Conservation (phyloP, 2,329 filamentous ascomycete genomes). For the Aureobasidium sp. region DNA sequence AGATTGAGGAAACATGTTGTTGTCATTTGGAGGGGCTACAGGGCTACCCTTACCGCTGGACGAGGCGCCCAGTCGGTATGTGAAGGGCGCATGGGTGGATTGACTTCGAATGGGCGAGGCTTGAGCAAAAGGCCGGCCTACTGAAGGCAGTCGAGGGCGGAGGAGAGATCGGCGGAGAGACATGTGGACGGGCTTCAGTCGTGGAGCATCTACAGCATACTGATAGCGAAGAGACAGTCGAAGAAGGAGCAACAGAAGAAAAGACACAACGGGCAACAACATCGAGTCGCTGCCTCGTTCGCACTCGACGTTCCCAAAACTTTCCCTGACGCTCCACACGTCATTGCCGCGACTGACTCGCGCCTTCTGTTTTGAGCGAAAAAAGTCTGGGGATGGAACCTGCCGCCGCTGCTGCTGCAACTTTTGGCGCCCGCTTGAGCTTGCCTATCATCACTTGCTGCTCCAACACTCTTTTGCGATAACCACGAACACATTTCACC, state of each 20-base stretch:
- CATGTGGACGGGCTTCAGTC: background rate
- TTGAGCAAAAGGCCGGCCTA: background rate
- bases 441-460: background rate
- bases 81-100: conserved; percentile 23
- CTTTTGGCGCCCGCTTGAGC: background rate
- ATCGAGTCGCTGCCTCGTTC: background rate
- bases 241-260: background rate
- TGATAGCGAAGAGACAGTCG: background rate
- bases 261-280: background rate
- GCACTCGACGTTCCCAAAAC: background rate
- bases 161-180: conserved; percentile 2
- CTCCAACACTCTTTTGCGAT: background rate
- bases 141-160: background rate
- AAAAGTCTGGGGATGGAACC: background rate
- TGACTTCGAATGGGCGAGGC: background rate
- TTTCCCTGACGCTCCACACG: background rate
- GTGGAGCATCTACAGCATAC: conserved; percentile 1
- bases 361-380: background rate
- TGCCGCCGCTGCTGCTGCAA: background rate
- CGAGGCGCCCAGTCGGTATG: conserved; percentile 33
- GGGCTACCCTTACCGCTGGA: conserved; percentile 29
- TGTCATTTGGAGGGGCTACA: conserved; percentile 41
- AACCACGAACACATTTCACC: background rate
- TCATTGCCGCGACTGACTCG: background rate
- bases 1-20: conserved; percentile 33